Base-by-base conservation (phyloP, 2,329 filamentous ascomycete genomes). In the Apiospora kogelbergensis region DNA sequence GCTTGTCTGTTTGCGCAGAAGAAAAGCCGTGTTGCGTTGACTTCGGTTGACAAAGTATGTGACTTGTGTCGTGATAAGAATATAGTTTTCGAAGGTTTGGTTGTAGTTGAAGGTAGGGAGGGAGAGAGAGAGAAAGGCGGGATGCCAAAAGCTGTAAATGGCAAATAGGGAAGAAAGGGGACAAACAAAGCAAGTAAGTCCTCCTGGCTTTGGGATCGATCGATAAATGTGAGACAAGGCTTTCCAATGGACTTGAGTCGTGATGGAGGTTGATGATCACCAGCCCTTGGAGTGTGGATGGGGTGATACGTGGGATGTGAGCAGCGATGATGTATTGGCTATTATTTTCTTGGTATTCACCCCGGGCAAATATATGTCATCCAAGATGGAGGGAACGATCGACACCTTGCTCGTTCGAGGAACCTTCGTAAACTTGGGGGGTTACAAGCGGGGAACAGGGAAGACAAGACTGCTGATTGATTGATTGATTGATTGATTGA, bases 161-260 rank as follows among this genome's bases (percentile, higher is more conserved):
- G 48, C 10, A 5, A 37, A 37, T 60, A 30, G 30, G 46, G 30
- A 37, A 22, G 63, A 69, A 63, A 30, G 63, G 26, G 53, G 41
- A 26, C 33, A 33, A 40, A 46, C 44, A 37, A 66, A 41, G 67
- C 40, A 66, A 41, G 68, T 45, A 48, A 13, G 42, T 66, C 30
- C 41, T 24, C 26, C 44, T 63, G 48, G 48, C 42, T 42, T 53
- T 53, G 45, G 46, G 22, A 67, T 67, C 40, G 68, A 66, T 70
- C 66, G 66, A 68, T 67, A 65, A 63, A 66, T 63, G 48, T 65
- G 41, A 70, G 68, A 70, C 68, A 70, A 66, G 68, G 66, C 68
- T 63, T 65, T 45, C 41, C 41, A 30, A 41, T 42, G 30, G 24
- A 45, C 63, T 42, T 37, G 63, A 65, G 44, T 65, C 63, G 44